Base-by-base conservation (phyloP, 495 filamentous ascomycete genomes). In the Podospora tetraspora region DNA sequence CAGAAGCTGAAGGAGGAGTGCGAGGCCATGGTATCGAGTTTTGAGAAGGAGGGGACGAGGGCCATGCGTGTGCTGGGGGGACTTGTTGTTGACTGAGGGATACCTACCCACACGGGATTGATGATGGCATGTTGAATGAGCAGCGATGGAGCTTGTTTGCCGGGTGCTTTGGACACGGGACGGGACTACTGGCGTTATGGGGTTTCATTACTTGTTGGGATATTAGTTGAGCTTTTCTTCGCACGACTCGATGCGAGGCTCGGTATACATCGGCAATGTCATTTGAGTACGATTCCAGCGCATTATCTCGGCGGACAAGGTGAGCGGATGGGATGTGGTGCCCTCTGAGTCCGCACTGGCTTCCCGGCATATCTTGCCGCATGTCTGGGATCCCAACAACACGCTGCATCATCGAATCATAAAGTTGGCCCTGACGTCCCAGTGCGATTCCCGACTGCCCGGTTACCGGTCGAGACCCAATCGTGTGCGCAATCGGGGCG, bases 21-120 rank as follows among this genome's bases (percentile, higher is more conserved):
- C 75, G 94, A 98, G 80, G 77, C 86, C 52, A 82, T 96, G 72
- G 90, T 98, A 25, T 81, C 83, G 32, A 79, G 85, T 23, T 97
- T 97, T 79, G 94, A 97, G 79, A 86, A 78, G 61, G 89, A 97
- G 78, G 95, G 93, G 3, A 85, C 82, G 16, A 85, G 87, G 72
- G 95, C 94, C 23, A 85, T 96, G 84, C 82, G 80, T 60, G 85
- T 84, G 1, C 77, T 97, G 69, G 92, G 96, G 78, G 92, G 90
- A 9, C 85, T 97, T 2, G 69, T 82, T 37, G 77, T 82, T 7
- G 80, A 82, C 13, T 80, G 61, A 71, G 8, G 32, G 27, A 62
- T 32, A 6, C 9, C 34, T 23, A 6, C 9, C 24, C 29, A 23
- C 16, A 29, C 23, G 27, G 61, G 16, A n/a, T 68, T 63, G 43